These are phyloP conservation scores for Multifurca ochricompacta DNA, from an alignment of 768 basidiomycete species.

Conservation along the genomic window DNA sequence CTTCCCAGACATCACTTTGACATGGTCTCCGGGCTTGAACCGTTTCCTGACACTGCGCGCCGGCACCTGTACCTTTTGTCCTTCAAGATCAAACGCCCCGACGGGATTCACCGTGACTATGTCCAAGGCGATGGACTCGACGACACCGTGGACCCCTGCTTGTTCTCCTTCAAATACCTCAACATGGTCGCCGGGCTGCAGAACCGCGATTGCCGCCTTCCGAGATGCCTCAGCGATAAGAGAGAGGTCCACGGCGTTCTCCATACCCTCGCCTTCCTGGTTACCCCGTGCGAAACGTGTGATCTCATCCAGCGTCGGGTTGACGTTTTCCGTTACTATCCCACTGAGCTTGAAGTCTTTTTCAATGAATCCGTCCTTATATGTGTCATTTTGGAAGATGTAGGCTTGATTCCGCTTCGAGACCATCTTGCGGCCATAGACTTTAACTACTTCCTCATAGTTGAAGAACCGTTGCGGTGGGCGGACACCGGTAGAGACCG, in stretches of 20 bases:
- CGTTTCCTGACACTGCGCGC: conserved; percentile 87
- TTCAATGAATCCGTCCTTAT: conserved; percentile 90
- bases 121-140: conserved; percentile 83
- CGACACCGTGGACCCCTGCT: conserved; percentile 83
- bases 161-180: conserved; percentile 98
- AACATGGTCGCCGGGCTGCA: conserved; percentile 97
- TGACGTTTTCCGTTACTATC: conserved; percentile 78
- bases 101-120: conserved; percentile 77
- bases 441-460: conserved; percentile 83
- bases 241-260: conserved; percentile 73
- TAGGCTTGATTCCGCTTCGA: conserved; percentile 66
- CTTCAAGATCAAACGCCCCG: conserved; percentile 69
- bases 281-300: conserved; percentile 77
- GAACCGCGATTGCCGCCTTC: conserved; percentile 82
- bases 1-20: conserved; percentile 95
- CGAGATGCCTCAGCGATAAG: conserved; percentile 89
- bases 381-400: conserved; percentile 90
- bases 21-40: conserved; percentile 96
- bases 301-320: conserved; percentile 95
- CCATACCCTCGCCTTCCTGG: conserved; percentile 54
- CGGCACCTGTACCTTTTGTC: conserved; percentile 78
- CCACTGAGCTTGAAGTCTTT: conserved; percentile 86
- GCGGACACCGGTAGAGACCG: conserved; percentile 48
- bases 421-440: conserved; percentile 73
- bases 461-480: conserved; percentile 93